phyloP scores from a whole-genome alignment of 805 yeast species.

The Lachancea thermotolerans region DNA sequence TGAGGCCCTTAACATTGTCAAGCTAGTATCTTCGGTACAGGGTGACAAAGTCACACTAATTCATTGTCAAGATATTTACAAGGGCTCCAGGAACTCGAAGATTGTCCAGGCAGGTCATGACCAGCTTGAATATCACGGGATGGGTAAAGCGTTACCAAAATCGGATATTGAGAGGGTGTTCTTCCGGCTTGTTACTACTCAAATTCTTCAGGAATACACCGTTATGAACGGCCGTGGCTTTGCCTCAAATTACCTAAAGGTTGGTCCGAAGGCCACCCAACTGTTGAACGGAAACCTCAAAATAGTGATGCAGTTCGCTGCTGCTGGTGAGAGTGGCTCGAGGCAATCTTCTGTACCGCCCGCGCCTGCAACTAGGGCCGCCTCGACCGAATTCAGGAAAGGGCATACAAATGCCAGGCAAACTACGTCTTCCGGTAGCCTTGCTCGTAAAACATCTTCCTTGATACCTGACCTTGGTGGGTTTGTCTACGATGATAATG shows the following conservation, averaged over 20 bases:
- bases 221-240: conserved; percentile 71
- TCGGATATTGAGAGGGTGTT: conserved; percentile 76
- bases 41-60: conserved; percentile 61
- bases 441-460: neutral
- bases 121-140: conserved; percentile 55
- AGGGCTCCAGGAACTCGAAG: conserved; percentile 62
- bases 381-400: neutral
- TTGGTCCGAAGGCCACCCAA: conserved; percentile 49
- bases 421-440: neutral
- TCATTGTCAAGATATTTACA: conserved; percentile 75
- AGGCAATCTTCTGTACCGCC: conserved; percentile 3
- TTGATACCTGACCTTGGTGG: neutral
- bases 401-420: neutral
- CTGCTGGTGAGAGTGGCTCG: conserved; percentile 11
- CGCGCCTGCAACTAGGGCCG: neutral
- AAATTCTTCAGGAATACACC: conserved; percentile 63
- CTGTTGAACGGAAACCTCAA: conserved; percentile 40
- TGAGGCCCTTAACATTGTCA: conserved; percentile 51
- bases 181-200: conserved; percentile 64
- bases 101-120: conserved; percentile 60
- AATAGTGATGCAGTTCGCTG: conserved; percentile 48
- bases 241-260: conserved; percentile 64
- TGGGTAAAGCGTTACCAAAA: conserved; percentile 57
- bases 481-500: neutral
- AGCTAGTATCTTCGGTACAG: conserved; percentile 51